Evolutionary conservation across 805 yeast genomes (phyloP).

Genomic region (Wickerhamiella qilinensis): DNA sequence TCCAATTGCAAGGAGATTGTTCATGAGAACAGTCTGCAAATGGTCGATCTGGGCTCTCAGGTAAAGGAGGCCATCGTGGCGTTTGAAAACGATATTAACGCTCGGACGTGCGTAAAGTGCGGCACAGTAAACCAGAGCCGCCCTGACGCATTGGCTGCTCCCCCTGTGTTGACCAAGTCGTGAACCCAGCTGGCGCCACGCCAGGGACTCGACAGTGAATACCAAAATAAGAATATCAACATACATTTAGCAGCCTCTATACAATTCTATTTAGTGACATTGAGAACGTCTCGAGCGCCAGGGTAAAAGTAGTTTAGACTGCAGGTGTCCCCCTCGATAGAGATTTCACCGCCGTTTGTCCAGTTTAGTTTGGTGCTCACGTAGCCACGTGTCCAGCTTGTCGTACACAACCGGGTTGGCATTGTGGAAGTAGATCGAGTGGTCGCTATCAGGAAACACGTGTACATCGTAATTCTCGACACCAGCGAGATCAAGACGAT

Average conservation of each 20-base stretch:
- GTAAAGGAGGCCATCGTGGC: conserved; percentile 64
- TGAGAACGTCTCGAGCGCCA: too few relatives aligned
- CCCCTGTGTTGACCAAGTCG: background rate
- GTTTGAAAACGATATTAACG: conserved; percentile 45
- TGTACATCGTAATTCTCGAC: conserved; percentile 85
- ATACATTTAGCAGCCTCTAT: too few relatives aligned
- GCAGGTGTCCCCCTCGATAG: too few relatives aligned
- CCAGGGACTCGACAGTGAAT: too few relatives aligned
- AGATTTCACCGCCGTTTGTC: background rate
- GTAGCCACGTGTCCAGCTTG: conserved; percentile 54
- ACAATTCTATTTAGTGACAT: too few relatives aligned
- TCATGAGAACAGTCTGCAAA: conserved; percentile 55
- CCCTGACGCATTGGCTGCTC: conserved; percentile 10
- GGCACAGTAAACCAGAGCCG: conserved; percentile 30
- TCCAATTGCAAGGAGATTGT: conserved; percentile 46
- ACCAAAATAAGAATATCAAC: too few relatives aligned
- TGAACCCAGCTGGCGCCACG: too few relatives aligned
- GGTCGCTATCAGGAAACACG: conserved; percentile 88
- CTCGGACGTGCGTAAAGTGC: conserved; percentile 60
- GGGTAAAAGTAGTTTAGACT: too few relatives aligned
- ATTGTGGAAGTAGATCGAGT: conserved; percentile 62
- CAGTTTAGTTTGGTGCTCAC: conserved; percentile 15
- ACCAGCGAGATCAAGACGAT: conserved; percentile 48
- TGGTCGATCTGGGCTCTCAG: conserved; percentile 76
- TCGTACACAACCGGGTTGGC: conserved; percentile 61